These are phyloP conservation scores for Triticum timopheevii DNA, from an alignment of 176 grass and related monocot species.

Conservation along the genomic window DNA sequence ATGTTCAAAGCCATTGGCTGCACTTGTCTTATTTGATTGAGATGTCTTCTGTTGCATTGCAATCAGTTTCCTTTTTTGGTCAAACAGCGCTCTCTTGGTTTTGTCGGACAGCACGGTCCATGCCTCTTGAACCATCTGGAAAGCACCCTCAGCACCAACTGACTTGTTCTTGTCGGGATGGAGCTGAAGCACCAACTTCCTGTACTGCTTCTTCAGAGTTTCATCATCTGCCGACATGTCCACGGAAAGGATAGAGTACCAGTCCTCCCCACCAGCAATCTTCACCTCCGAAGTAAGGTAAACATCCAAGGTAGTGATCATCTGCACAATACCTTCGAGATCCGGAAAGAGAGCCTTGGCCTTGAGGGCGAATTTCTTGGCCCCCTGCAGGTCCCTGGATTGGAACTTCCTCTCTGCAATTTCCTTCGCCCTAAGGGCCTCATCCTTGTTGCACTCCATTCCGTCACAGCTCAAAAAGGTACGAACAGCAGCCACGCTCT, in stretches of 20 bases:
- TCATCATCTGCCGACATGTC: constrained; percentile 12
- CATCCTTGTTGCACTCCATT: constrained; percentile 52
- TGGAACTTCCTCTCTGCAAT: constrained; percentile 38
- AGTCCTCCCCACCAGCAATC: constrained; percentile 30
- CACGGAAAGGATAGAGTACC: constrained; percentile 45
- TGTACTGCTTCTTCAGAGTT: constrained; percentile 21
- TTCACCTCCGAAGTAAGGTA: constrained; percentile 38
- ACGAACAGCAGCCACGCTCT: neutral
- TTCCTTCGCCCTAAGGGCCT: constrained; percentile 42
- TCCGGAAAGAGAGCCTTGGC: constrained; percentile 36
- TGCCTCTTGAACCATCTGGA: constrained; percentile 32
- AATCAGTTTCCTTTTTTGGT: constrained; percentile 29
- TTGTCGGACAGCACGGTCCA: constrained; percentile 42
- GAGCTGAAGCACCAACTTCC: constrained; percentile 27
- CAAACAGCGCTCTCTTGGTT: constrained; percentile 25
- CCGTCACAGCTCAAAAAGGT: neutral
- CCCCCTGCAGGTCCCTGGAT: constrained; percentile 38
- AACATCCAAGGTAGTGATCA: constrained; percentile 39
- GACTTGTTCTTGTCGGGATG: constrained; percentile 42
- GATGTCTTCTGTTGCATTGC: neutral
- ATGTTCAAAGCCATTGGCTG: constrained; percentile 16
- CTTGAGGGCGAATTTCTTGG: constrained; percentile 45
- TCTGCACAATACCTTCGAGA: constrained; percentile 39
- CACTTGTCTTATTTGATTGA: constrained; percentile 10
- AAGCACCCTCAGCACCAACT: constrained; percentile 43